These are phyloP conservation scores for Populus davidiana DNA, from an alignment of 345 rosid genomes.

Conservation along the genomic window DNA sequence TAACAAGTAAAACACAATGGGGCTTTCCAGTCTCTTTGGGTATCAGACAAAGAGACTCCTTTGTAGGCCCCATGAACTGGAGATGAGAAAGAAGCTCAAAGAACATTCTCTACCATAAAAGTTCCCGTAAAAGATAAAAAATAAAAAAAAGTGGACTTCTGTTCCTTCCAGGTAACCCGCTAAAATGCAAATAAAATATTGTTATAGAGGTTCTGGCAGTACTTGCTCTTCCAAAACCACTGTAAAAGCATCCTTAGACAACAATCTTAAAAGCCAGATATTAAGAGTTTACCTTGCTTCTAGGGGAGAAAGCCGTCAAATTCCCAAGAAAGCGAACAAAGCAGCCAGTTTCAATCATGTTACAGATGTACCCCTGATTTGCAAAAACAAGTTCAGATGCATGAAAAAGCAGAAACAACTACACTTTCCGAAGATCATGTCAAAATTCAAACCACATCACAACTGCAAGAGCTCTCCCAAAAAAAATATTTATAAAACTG, in stretches of 20 bases:
- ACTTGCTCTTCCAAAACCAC: background rate
- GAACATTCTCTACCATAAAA: no score
- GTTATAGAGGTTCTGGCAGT: no score
- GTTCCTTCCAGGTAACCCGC: no score
- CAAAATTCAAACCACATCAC: background rate
- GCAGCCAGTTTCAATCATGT: conserved; percentile 84
- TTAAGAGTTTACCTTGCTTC: conserved; percentile 59
- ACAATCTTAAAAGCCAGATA: background rate
- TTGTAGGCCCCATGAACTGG: no score
- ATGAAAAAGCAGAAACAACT: background rate
- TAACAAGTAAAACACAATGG: no score
- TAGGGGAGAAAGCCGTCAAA: conserved; percentile 85
- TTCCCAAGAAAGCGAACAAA: conserved; percentile 96
- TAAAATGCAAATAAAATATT: no score
- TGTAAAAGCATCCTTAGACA: background rate
- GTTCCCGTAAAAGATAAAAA: no score
- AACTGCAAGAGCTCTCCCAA: background rate
- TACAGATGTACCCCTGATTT: conserved; percentile 84
- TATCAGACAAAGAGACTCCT: no score
- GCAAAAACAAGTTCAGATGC: conserved; percentile 11
- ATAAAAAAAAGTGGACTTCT: no score
- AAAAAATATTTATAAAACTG: background rate
- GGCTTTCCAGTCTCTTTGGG: no score
- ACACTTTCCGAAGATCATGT: background rate
- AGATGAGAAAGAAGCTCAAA: no score